These are phyloP conservation scores for Yamadazyma sp. DNA, from an alignment of 805 yeast genomes.

Conservation along the genomic window DNA sequence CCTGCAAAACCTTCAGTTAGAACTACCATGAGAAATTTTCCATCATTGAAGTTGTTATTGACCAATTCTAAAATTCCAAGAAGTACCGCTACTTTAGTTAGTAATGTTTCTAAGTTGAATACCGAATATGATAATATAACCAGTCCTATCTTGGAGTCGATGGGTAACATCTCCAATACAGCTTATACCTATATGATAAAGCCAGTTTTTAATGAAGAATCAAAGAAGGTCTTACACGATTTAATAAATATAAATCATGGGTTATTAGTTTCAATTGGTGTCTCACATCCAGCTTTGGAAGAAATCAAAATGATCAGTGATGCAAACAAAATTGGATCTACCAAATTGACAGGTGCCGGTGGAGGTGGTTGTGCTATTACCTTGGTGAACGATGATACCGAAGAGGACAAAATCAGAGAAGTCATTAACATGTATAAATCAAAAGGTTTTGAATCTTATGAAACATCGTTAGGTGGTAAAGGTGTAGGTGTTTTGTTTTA, in stretches of 20 bases:
- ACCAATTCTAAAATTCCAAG: constrained; percentile 88
- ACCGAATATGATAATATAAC: constrained; percentile 53
- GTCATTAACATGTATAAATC: constrained; percentile 34
- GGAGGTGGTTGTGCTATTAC: constrained; percentile 99
- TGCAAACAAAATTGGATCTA: constrained; percentile 66
- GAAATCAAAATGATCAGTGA: constrained; percentile 66
- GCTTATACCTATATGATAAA: constrained; percentile 65
- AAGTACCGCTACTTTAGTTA: constrained; percentile 80
- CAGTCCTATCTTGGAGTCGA: constrained; percentile 64
- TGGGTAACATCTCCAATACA: constrained; percentile 68
- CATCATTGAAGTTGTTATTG: constrained; percentile 67
- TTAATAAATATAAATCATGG: constrained; percentile 86
- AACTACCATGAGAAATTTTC: constrained; percentile 68
- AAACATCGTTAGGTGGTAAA: constrained; percentile 81
- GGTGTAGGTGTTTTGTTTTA: constrained; percentile 65
- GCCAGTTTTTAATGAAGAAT: constrained; percentile 46
- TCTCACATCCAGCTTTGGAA: constrained; percentile 90
- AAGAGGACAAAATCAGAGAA: constrained; percentile 30
- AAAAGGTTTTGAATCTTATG: constrained; percentile 69
- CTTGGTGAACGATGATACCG: constrained; percentile 50
- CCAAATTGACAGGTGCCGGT: constrained; percentile 97
- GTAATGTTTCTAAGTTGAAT: constrained; percentile 61
- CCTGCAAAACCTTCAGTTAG: constrained; percentile 57
- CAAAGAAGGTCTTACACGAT: constrained; percentile 44
- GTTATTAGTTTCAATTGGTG: constrained; percentile 78